phyloP scores from a whole-genome alignment of 148 eudicot genomes.

The Cornus florida region DNA sequence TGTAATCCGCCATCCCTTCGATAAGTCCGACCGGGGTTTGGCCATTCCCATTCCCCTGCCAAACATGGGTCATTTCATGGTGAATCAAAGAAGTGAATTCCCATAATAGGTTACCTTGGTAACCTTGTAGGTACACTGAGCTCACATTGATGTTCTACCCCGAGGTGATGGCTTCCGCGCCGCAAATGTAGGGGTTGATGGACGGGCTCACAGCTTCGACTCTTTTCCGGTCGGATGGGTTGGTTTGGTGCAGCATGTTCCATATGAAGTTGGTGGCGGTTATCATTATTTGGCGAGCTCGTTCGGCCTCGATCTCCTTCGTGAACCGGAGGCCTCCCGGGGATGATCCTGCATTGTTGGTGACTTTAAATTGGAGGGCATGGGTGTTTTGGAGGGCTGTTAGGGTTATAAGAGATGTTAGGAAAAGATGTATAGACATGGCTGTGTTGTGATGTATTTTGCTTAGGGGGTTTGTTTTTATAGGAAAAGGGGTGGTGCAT shows the following conservation, averaged over 20 bases:
- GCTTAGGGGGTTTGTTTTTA: too few relatives aligned
- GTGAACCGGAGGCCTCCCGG: not conserved
- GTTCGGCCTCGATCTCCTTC: not conserved
- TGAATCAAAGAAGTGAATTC: not conserved
- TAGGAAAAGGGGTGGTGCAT: too few relatives aligned
- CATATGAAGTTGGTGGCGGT: not conserved
- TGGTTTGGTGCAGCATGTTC: not conserved
- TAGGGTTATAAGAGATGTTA: not conserved
- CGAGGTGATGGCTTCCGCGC: not conserved
- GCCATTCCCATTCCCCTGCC: slow-evolving; percentile 31
- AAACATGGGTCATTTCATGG: slow-evolving; percentile 39
- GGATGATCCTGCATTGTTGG: not conserved
- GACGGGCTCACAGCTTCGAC: not conserved
- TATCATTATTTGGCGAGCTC: not conserved
- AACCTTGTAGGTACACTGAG: not conserved
- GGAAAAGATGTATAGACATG: too few relatives aligned
- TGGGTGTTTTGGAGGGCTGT: too few relatives aligned
- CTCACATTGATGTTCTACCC: not conserved
- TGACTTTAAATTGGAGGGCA: not conserved
- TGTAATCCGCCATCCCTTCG: slow-evolving; percentile 38
- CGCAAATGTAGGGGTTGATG: not conserved
- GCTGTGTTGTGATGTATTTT: too few relatives aligned
- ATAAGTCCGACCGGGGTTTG: slow-evolving; percentile 29
- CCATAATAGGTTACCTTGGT: not conserved
- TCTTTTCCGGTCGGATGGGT: not conserved